Evolutionary conservation across 2,329 filamentous ascomycete species (phyloP).

Genomic region (Fusarium sp.): DNA sequence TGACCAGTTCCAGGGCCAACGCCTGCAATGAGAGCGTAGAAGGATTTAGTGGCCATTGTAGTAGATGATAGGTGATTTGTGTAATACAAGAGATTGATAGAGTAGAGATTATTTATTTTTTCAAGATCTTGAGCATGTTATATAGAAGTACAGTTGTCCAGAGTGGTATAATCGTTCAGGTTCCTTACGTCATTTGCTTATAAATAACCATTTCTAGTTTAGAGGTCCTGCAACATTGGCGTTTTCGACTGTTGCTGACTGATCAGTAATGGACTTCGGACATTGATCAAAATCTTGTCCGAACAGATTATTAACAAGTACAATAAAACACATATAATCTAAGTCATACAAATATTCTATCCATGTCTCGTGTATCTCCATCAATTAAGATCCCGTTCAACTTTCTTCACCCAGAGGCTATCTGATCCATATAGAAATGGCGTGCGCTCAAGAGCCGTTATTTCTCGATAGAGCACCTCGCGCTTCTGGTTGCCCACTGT

Average conservation of each 20-base stretch:
- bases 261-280: background rate
- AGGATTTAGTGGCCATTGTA: constrained; percentile 44
- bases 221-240: background rate
- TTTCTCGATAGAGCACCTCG: constrained; percentile 12
- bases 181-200: constrained; percentile 37
- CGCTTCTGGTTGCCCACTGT: background rate
- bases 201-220: constrained; percentile 13
- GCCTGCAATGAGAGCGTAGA: constrained; percentile 77
- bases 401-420: constrained; percentile 15
- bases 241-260: background rate
- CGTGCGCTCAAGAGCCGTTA: background rate
- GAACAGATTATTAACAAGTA: background rate
- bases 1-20: constrained; percentile 75
- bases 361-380: background rate
- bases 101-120: background rate
- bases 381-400: background rate
- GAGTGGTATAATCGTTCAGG: constrained; percentile 6
- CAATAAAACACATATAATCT: background rate
- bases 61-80: background rate
- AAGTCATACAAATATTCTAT: background rate
- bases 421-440: background rate
- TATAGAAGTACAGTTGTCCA: background rate
- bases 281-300: background rate
- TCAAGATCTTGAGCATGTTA: background rate
- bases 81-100: background rate